These are phyloP conservation scores for Lasiodiplodia citricola DNA, from an alignment of 2,329 filamentous ascomycete genomes.

Conservation along the genomic window DNA sequence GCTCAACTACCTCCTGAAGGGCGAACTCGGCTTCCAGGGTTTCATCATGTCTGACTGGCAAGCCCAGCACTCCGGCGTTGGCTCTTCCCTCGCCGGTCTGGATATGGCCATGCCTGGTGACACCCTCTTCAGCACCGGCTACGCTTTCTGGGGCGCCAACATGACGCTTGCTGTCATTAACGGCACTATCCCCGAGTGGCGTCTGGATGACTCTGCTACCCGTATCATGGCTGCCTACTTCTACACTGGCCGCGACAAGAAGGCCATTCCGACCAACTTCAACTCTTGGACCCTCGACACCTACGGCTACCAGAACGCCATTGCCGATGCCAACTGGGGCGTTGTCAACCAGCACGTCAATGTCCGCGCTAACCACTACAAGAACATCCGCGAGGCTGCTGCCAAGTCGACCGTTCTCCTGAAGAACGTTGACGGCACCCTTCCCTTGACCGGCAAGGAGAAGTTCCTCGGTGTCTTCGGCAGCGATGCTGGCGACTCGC, in stretches of 20 bases:
- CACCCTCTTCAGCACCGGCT: constrained; percentile 73
- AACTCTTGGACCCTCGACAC: constrained; percentile 84
- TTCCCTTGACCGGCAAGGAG: constrained; percentile 53
- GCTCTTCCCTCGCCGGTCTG: constrained; percentile 72
- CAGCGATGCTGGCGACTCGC: constrained; percentile 54
- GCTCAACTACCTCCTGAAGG: constrained; percentile 77
- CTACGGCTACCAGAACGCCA: constrained; percentile 70
- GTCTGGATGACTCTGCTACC: constrained; percentile 89
- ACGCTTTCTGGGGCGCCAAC: constrained; percentile 83
- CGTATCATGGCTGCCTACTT: constrained; percentile 75
- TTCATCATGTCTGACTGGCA: constrained; percentile 77
- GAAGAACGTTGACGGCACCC: constrained; percentile 60
- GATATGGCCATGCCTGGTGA: constrained; percentile 94
- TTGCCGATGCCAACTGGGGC: constrained; percentile 65
- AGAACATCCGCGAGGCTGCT: constrained; percentile 75
- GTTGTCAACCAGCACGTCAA: constrained; percentile 81
- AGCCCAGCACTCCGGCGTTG: constrained; percentile 73
- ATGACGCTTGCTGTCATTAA: constrained; percentile 87
- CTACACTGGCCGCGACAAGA: constrained; percentile 63
- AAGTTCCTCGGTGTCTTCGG: constrained; percentile 57
- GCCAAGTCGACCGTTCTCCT: constrained; percentile 84
- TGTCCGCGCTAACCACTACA: constrained; percentile 76
- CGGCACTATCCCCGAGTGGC: constrained; percentile 84
- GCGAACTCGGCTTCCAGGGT: constrained; percentile 80
- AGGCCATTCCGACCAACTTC: constrained; percentile 73